Base-by-base conservation (phyloP, 768 basidiomycete genomes). In the Tephrocybe rancida region DNA sequence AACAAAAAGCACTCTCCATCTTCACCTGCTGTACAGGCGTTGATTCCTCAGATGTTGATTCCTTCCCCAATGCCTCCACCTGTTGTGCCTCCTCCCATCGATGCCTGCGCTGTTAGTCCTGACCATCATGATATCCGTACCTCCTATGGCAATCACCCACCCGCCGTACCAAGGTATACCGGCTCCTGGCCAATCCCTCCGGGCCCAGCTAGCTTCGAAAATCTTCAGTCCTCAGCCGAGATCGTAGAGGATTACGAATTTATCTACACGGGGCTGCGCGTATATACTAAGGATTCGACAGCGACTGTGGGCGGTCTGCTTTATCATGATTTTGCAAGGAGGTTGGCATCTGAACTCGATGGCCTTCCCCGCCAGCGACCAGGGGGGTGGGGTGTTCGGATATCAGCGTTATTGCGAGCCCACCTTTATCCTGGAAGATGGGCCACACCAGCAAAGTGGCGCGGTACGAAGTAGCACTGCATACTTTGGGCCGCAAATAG, bases 261-360 rank as follows among this genome's bases (percentile, higher is more conserved):
- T 5, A 69, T 80, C 1, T 72, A 66, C 64, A 64, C 66, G 54
- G 76, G 62, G 29, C 67, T 66, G 62, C 71, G 70, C 64, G 75
- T 73, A 61, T 76, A 76, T 54, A 73, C 74, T 61, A 65, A 79
- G 70, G 76, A 77, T 67, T 57, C 74, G 62, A 59, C 70, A 62
- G 70, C 64, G 14, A 55, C 60, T 9, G 64, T 75, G 11, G 60
- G 65, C 21, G 70, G 70, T 7, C 67, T 57, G 58, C 48, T 60
- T 26, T 48, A 51, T 41, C 41, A 29, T 21, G 51, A 52, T n/a
- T 21, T 52, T 11, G 32, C 19, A 18, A 32, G 42, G 27, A 18
- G 14, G 26, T 21, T 48, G 22, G 25, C 24, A 11, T 44, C 49
- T 3, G 25, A 27, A 29, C 55, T 22, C 46, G 50, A 44, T 44